A percentile compares a stretch with the other conserved stretches of the same genome.
Evolutionary conservation across 257 asterid species (phyloP).

Genomic region (Thymus quinquecostatus): DNA sequence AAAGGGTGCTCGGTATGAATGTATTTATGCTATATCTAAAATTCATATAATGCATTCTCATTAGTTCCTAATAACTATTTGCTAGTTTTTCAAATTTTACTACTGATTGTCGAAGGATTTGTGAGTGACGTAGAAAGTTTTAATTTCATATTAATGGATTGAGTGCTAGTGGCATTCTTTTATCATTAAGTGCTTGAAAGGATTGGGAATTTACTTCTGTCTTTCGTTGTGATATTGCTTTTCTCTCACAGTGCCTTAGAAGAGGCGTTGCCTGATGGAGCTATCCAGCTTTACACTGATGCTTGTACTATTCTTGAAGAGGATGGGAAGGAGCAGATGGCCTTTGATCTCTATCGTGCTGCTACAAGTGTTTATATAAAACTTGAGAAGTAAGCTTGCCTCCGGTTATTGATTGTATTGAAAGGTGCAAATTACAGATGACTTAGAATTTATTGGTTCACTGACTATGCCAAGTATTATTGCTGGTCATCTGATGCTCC

Average conservation of each 20-base stretch:
- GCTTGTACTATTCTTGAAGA: slow-evolving; percentile 89
- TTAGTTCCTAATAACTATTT: slow-evolving; percentile 22
- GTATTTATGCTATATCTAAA: slow-evolving; percentile 2
- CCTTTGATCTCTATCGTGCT: slow-evolving; percentile 92
- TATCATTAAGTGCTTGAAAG: slow-evolving; percentile 12
- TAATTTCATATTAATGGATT: slow-evolving; percentile 10
- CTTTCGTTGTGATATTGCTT: background rate
- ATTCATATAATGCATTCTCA: background rate
- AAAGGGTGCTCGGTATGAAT: slow-evolving; percentile 93
- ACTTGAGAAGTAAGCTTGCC: slow-evolving; percentile 82
- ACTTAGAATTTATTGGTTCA: slow-evolving; percentile 4
- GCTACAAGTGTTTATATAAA: slow-evolving; percentile 78
- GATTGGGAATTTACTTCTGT: background rate
- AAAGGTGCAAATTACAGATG: slow-evolving; percentile 1
- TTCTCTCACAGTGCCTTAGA: slow-evolving; percentile 73
- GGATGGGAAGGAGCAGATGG: slow-evolving; percentile 96
- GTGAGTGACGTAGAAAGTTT: background rate
- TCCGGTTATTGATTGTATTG: slow-evolving; percentile 2
- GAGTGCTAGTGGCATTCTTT: background rate
- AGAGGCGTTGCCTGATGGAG: slow-evolving; percentile 80
- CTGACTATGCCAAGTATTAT: slow-evolving; percentile 6
- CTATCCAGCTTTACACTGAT: slow-evolving; percentile 80
- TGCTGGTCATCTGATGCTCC: slow-evolving; percentile 19
- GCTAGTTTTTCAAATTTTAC: slow-evolving; percentile 1
- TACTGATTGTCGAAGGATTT: slow-evolving; percentile 9